phyloP scores from a whole-genome alignment of 1,284 basidiomycete genomes.

The Naganishia albida region DNA sequence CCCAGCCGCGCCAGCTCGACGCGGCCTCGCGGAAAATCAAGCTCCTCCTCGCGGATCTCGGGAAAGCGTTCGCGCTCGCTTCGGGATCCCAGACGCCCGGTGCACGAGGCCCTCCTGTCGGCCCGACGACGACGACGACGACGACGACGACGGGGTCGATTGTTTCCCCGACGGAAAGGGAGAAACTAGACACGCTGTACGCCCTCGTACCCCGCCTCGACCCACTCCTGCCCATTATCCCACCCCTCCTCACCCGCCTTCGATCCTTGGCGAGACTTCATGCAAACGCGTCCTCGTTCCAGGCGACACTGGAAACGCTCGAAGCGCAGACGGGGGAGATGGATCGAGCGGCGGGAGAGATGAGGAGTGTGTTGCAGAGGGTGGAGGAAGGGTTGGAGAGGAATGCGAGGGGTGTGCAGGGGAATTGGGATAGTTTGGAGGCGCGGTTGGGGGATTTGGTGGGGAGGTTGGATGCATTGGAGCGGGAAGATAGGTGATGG shows the following conservation, averaged over 20 bases:
- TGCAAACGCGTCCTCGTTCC: conserved; percentile 73
- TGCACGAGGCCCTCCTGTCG: conserved; percentile 34
- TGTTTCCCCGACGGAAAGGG: conserved; percentile 60
- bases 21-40: conserved; percentile 94
- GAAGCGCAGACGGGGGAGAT: conserved; percentile 70
- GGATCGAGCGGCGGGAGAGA: conserved; percentile 65
- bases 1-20: conserved; percentile 94
- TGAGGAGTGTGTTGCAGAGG: conserved; percentile 67
- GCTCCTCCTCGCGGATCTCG: conserved; percentile 86
- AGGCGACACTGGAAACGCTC: conserved; percentile 61
- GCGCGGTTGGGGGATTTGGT: conserved; percentile 61
- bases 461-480: conserved; percentile 43
- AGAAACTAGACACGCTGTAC: conserved; percentile 62
- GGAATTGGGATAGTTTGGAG: conserved; percentile 68
- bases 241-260: conserved; percentile 83
- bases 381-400: conserved; percentile 71
- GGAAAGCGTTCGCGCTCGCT: conserved; percentile 66
- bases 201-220: conserved; percentile 77
- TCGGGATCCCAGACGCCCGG: conserved; percentile 50
- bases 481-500: conserved; percentile 1
- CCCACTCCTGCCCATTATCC: conserved; percentile 83
- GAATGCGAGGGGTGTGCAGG: conserved; percentile 69
- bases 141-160: conserved; percentile 37
- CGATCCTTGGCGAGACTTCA: conserved; percentile 81
- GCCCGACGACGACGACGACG: conserved; percentile 7